phyloP scores from a whole-genome alignment of 2,329 filamentous ascomycete species.

The Epichloe festucae region DNA sequence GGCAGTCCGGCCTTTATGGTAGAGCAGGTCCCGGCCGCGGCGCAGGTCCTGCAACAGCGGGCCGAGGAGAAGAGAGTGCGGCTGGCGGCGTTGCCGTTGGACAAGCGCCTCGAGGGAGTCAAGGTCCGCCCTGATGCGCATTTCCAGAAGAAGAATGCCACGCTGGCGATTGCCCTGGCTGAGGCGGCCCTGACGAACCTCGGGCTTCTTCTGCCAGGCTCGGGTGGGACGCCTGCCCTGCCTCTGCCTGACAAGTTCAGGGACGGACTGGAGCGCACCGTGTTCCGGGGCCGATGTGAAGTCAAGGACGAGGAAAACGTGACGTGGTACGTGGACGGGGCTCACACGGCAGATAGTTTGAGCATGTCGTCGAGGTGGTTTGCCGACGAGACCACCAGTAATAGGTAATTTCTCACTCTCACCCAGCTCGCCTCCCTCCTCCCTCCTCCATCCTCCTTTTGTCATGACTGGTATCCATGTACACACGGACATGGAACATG shows the following conservation, averaged over 20 bases:
- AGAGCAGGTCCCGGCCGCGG: slow-evolving; percentile 33
- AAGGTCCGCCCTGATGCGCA: slow-evolving; percentile 36
- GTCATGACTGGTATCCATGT: not conserved
- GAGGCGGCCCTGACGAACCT: slow-evolving; percentile 35
- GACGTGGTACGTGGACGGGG: slow-evolving; percentile 83
- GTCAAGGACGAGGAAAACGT: slow-evolving; percentile 41
- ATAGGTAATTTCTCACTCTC: slow-evolving; percentile 13
- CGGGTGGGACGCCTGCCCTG: slow-evolving; percentile 22
- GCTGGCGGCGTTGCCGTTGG: slow-evolving; percentile 32
- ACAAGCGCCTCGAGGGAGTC: slow-evolving; percentile 32
- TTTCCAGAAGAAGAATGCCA: slow-evolving; percentile 49
- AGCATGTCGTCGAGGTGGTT: slow-evolving; percentile 77
- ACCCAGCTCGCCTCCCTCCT: not conserved
- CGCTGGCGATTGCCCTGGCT: slow-evolving; percentile 38
- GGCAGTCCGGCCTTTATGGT: slow-evolving; percentile 46
- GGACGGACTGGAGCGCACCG: slow-evolving; percentile 59
- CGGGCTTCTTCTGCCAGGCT: slow-evolving; percentile 19
- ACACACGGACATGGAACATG: not conserved
- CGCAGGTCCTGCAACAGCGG: slow-evolving; percentile 32
- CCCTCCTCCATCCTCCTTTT: not conserved
- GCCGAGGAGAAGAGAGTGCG: slow-evolving; percentile 39
- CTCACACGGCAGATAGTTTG: slow-evolving; percentile 85
- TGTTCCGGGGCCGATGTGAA: slow-evolving; percentile 70
- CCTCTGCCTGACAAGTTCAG: slow-evolving; percentile 47
- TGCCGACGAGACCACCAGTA: slow-evolving; percentile 31